These are phyloP conservation scores for Pseudogymnoascus sp. DNA, from an alignment of 2,329 filamentous ascomycete species.

Conservation along the genomic window DNA sequence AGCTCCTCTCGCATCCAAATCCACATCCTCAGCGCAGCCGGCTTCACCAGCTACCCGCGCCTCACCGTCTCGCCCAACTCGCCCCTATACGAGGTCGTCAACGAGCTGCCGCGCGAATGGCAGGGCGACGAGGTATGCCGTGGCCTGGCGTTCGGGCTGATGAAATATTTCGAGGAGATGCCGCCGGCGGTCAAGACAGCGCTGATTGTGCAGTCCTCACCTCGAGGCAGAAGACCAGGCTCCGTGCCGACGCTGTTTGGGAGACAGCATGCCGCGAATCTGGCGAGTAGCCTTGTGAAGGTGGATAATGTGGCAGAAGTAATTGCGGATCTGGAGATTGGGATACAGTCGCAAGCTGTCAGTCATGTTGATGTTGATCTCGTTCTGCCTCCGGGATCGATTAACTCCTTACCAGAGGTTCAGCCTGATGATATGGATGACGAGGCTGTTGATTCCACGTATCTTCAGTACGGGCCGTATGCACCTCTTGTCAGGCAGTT, in stretches of 20 bases:
- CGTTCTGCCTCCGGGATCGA: slow-evolving; percentile 70
- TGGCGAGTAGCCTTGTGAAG: slow-evolving; percentile 76
- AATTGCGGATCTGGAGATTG: slow-evolving; percentile 63
- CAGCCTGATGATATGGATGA: slow-evolving; percentile 55
- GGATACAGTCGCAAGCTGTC: slow-evolving; percentile 72
- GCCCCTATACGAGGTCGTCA: slow-evolving; percentile 82
- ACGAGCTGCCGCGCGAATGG: slow-evolving; percentile 82
- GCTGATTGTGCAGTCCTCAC: slow-evolving; percentile 47
- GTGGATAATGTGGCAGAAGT: slow-evolving; percentile 71
- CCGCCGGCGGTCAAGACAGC: slow-evolving; percentile 67
- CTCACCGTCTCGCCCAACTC: slow-evolving; percentile 91
- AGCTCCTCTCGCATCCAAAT: slow-evolving; percentile 92
- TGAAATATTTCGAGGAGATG: slow-evolving; percentile 90
- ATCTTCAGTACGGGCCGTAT: slow-evolving; percentile 70
- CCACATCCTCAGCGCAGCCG: slow-evolving; percentile 83
- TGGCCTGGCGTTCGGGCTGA: slow-evolving; percentile 82
- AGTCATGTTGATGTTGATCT: slow-evolving; percentile 85
- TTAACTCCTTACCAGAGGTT: slow-evolving; percentile 55
- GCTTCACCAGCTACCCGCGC: slow-evolving; percentile 81
- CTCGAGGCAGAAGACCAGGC: slow-evolving; percentile 49
- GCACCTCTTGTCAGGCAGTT: slow-evolving; percentile 69
- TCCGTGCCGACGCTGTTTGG: slow-evolving; percentile 64
- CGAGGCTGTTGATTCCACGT: slow-evolving; percentile 55
- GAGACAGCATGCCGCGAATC: slow-evolving; percentile 85
- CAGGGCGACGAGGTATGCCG: slow-evolving; percentile 93